Conservation (phyloP, 139 green algal genomes). For the Coelastrella sp. region DNA sequence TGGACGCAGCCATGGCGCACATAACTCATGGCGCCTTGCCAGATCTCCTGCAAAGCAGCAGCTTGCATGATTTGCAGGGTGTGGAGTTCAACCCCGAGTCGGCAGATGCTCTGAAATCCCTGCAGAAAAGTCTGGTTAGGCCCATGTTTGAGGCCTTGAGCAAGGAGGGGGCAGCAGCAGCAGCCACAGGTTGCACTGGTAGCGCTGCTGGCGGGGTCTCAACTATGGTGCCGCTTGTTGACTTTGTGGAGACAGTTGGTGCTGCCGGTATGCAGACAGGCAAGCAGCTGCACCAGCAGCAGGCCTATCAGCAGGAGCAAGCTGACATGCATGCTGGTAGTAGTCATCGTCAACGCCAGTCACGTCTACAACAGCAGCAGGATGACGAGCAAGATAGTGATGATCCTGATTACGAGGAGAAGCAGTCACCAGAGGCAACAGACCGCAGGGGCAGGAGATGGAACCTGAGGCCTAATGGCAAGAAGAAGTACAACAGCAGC, state of each 20-base stretch:
- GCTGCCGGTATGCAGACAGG: too few relatives aligned
- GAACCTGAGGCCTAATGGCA: constrained; percentile 17
- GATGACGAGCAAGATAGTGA: neutral
- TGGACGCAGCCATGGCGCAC: constrained; percentile 30
- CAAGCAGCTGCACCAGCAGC: neutral
- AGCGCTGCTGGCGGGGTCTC: neutral
- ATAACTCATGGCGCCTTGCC: neutral
- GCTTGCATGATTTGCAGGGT: neutral
- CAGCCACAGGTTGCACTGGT: neutral
- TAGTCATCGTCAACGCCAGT: neutral
- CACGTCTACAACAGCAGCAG: neutral
- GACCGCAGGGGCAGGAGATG: constrained; percentile 9
- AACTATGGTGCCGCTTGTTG: neutral
- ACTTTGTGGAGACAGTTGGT: neutral
- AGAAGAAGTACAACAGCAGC: constrained; percentile 4
- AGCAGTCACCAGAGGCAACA: neutral
- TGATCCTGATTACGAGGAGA: neutral
- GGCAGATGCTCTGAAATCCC: neutral
- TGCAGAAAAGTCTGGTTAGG: neutral
- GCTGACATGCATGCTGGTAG: neutral
- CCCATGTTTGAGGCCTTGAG: neutral
- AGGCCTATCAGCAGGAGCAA: neutral
- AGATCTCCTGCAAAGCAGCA: neutral
- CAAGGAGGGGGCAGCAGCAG: constrained; percentile 2
- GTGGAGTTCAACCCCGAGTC: neutral